Percentiles rank a stretch among this genome's conserved stretches.
These are phyloP conservation scores for Debaryomyces robertsiae DNA, from an alignment of 1,139 yeast species.

Conservation along the genomic window DNA sequence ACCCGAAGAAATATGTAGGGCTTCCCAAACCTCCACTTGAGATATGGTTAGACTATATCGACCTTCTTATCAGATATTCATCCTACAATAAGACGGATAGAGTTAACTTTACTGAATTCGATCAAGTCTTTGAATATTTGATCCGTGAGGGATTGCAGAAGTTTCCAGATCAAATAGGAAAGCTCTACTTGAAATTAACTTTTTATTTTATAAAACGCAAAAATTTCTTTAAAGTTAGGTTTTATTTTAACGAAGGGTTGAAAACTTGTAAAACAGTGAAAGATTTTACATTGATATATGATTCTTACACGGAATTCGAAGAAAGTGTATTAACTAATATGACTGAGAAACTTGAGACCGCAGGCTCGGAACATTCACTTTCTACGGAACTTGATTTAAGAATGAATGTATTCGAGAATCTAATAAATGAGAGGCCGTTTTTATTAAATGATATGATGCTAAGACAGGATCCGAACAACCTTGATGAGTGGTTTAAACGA, in stretches of 20 bases:
- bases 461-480: conserved; percentile 62
- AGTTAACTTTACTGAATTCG: conserved; percentile 23
- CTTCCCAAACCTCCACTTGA: conserved; percentile 19
- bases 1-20: conserved; percentile 17
- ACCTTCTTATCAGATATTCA: conserved; percentile 32
- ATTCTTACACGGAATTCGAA: conserved; percentile 63
- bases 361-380: conserved; percentile 21
- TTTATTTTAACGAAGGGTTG: conserved; percentile 52
- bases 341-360: conserved; percentile 29
- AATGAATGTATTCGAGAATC: conserved; percentile 54
- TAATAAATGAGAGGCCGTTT: conserved; percentile 58
- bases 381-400: conserved; percentile 40
- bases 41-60: conserved; percentile 52
- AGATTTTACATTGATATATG: conserved; percentile 69
- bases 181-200: conserved; percentile 53
- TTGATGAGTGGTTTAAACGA: conserved; percentile 70
- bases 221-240: conserved; percentile 46
- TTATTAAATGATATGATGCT: conserved; percentile 66
- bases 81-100: conserved; percentile 14
- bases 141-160: conserved; percentile 40
- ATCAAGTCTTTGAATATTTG: conserved; percentile 22
- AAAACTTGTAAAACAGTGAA: conserved; percentile 49
- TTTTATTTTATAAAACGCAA: conserved; percentile 42
- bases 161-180: conserved; percentile 65
- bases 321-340: conserved; percentile 49